Base-by-base conservation (phyloP, 352 stramenopile species). In the Phytophthora nicotianae region DNA sequence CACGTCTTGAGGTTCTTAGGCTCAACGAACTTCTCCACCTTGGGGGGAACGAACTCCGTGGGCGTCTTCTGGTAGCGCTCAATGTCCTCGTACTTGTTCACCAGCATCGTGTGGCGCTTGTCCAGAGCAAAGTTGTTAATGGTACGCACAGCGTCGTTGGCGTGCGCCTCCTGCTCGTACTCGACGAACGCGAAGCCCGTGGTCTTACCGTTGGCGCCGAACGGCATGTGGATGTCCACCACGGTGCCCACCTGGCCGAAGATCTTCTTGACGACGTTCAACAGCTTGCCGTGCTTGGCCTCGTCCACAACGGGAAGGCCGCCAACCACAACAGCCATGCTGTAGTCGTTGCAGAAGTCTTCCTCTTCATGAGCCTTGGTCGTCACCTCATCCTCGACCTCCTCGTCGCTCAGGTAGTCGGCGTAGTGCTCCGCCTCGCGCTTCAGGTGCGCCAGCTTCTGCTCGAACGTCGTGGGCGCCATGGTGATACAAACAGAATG, bases 31-130 rank as follows among this genome's bases (percentile, higher is more conserved):
- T 89, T 91, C 19, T 93, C 84, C 5, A 79, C 40, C 46, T 91
- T 91, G 32, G 93, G 81, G 27, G 85, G 75, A 27, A 91, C 92
- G 62, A 98, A 97, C 52, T 68, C 68, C 3, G 74, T 65, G 5
- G 83, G 75, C 14, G 93, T 89, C 41, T 81, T 69, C 58, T 75
- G 52, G 62, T 84, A 96, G 61, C 90, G 91, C 7, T 89, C 77
- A 50, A 98, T 65, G 45, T 98, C 91, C 13, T 79, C 68, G 73
- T 98, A 98, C 49, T 88, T 87, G 70, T 93, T 96, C 11, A 99
- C 96, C 47, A 94, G 86, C 55, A 99, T 83, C 19, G 82, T 90
- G 81, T 99, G 97, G 65, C 94, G 97, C 79, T 99, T 99, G 81
- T 99, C 97, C 46, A 99, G 78, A 27, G 82, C 83, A 60, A 94